phyloP scores from a whole-genome alignment of 257 asterid genomes.

The Solanum sejunctum region DNA sequence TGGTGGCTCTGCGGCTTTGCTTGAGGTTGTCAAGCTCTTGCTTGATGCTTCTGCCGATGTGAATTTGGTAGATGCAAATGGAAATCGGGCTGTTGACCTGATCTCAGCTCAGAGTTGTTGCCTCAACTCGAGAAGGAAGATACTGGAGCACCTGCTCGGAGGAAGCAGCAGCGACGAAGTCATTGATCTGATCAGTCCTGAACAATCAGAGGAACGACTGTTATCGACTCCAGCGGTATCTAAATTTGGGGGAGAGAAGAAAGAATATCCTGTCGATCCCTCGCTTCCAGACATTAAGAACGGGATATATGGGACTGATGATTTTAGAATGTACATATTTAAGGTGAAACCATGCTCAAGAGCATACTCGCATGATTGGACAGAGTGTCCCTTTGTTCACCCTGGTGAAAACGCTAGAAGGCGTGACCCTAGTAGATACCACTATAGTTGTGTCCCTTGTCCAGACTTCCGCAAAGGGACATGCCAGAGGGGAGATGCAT shows the following conservation, averaged over 20 bases:
- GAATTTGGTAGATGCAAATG: slow-evolving; percentile 15
- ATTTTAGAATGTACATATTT: slow-evolving; percentile 29
- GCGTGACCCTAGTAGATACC: slow-evolving; percentile 33
- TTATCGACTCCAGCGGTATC: neutral
- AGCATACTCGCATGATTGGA: slow-evolving; percentile 38
- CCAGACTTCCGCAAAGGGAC: slow-evolving; percentile 26
- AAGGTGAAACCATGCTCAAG: slow-evolving; percentile 36
- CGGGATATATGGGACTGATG: slow-evolving; percentile 29
- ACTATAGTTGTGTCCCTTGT: slow-evolving; percentile 35
- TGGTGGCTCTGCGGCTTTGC: slow-evolving; percentile 15
- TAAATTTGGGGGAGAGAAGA: slow-evolving; percentile 18
- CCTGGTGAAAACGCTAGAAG: slow-evolving; percentile 38
- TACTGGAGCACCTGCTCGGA: slow-evolving; percentile 8
- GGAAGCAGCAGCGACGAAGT: neutral
- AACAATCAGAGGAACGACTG: slow-evolving; percentile 1
- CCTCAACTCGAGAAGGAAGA: slow-evolving; percentile 13
- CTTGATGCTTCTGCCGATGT: slow-evolving; percentile 30
- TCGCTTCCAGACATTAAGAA: slow-evolving; percentile 36
- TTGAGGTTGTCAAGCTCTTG: slow-evolving; percentile 19
- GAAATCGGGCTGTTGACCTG: slow-evolving; percentile 24
- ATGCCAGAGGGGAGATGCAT: slow-evolving; percentile 24
- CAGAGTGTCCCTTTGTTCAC: slow-evolving; percentile 35
- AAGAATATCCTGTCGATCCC: slow-evolving; percentile 33
- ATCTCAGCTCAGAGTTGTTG: neutral
- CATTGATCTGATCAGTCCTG: neutral